Base-by-base conservation (phyloP, 352 stramenopile genomes). In the Phytophthora tentaculata region DNA sequence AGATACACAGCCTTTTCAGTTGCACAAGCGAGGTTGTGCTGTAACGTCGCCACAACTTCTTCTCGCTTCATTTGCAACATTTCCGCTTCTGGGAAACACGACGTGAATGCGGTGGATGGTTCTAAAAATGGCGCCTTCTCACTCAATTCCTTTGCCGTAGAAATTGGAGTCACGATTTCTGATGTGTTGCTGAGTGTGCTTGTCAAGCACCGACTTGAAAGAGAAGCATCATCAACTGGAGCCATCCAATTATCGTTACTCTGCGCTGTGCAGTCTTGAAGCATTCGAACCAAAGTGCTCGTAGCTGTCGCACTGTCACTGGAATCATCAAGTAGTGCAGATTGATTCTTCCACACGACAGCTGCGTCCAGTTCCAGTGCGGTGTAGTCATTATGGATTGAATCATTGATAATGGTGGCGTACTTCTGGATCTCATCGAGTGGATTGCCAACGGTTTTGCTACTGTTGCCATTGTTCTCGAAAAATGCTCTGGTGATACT, bases 1-100 rank as follows among this genome's bases (percentile, higher is more conserved):
- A 93, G 66, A 56, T 93, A 93, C 23, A 91, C 53, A n/a, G 67
- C 70, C 45, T 81, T 76, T 58, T 93, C 85, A 16, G 81, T 67
- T 20, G 76, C 71, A 50, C 85, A 93, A 5, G 73, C 54, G 12
- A 89, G 79, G 2, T 20, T 55, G 22, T 76, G 71, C 17, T 90
- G 64, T 19, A 91, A 44, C 16, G 58, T 70, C 9, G 22, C 50
- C 2, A 86, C 67, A 20, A 67, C 16, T 53, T 53, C 41, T 23
- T 66, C 63, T 14, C 67, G 67, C 22, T n/a, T 13, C 26, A 61
- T 59, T 22, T 24, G 48, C 12, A 54, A 12, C 13, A 45, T 5
- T 3, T 64, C 28, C 13, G 63, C 43, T 37, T 51, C 37, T 58
- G 67, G 62, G 29, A 79, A 79, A 26, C 71, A 79, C 19, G 23